Evolutionary conservation across 2,329 filamentous ascomycete genomes (phyloP).

Genomic region (Aspergillus ustus): DNA sequence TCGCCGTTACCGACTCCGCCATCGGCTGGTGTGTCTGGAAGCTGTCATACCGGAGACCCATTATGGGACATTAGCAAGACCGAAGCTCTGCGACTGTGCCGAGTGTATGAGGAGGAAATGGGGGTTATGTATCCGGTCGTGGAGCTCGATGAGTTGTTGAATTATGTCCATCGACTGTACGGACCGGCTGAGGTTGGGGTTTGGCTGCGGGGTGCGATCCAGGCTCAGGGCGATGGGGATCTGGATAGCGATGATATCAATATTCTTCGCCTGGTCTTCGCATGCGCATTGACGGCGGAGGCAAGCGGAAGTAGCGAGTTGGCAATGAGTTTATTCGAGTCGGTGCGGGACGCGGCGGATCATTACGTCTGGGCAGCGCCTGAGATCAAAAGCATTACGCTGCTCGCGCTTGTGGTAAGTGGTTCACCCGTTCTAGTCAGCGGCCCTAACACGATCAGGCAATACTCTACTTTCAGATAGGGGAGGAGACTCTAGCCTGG

Average conservation of each 20-base stretch:
- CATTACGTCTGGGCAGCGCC: conserved; percentile 62
- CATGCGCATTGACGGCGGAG: conserved; percentile 75
- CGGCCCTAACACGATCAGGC: conserved; percentile 48
- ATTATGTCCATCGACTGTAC: conserved; percentile 67
- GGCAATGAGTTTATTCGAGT: conserved; percentile 74
- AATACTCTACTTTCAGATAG: conserved; percentile 80
- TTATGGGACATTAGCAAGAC: conserved; percentile 75
- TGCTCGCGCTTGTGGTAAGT: conserved; percentile 57
- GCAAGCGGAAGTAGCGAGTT: conserved; percentile 76
- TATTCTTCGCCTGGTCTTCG: conserved; percentile 80
- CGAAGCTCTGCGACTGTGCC: conserved; percentile 78
- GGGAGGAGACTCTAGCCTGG: conserved; percentile 86
- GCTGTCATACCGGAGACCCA: conserved; percentile 61
- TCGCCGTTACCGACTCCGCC: conserved; percentile 39
- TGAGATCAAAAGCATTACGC: conserved; percentile 62
- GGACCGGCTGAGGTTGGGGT: conserved; percentile 38
- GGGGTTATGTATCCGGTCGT: conserved; percentile 88
- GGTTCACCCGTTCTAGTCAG: background rate
- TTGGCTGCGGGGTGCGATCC: background rate
- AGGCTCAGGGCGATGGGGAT: conserved; percentile 37
- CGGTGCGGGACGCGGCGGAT: conserved; percentile 73
- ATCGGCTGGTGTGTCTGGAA: conserved; percentile 32
- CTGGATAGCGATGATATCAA: conserved; percentile 66
- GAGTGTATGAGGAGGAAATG: conserved; percentile 83
- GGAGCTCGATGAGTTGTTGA: conserved; percentile 69